Evolutionary conservation across 2,329 filamentous ascomycete species (phyloP), one percentile per base, ranked within the genome.

Genomic region (Trichoderma atrobrunneum): DNA sequence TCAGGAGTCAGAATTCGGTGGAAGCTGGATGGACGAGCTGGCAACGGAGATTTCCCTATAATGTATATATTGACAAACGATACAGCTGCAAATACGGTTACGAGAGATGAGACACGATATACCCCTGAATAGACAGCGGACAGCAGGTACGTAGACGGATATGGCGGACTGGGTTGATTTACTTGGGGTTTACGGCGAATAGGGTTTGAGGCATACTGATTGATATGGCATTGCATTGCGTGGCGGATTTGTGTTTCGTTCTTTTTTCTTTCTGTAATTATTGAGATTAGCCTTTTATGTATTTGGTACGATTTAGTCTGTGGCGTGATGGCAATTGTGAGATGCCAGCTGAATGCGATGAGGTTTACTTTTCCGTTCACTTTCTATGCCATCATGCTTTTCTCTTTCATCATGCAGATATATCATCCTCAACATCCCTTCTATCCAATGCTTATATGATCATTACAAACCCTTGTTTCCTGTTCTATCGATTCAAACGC

Each of bases 1-100:
- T 11, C 81, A 82, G 70, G 81, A 83, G 75, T 77, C 81, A 1
- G 80, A 82, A 28, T 83, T 82, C 21, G 81, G 81, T 7, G 81
- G 81, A 3, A 80, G 76, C 12, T 83, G 81, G 81, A 74, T 82
- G 5, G 81, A 83, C 30, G 80, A 83, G 21, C 73, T 80, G n/a
- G 80, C 77, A 1, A 71, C 77, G 6, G 81, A 82, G 30, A 63
- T 81, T 43, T 32, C 70, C n/a, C 34, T 76, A 48, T 77, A 66
- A 76, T 51, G 62, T 18, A 63, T 48, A 43, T 48, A 26, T 34
- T 51, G 28, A 66, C 39, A 11, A 3, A 36, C 2, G 3, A 24
- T 21, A 16, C 30, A 56, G 12, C 36, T 43, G 39, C 16, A 43
- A 43, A n/a, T 18, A 43, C 39, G 3, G 39, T 43, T n/a, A 43